Evolutionary conservation across 192 early-diverging fungal genomes (phyloP), one percentile per base, ranked within the genome.

Genomic region (Coemansia guatemalensis): DNA sequence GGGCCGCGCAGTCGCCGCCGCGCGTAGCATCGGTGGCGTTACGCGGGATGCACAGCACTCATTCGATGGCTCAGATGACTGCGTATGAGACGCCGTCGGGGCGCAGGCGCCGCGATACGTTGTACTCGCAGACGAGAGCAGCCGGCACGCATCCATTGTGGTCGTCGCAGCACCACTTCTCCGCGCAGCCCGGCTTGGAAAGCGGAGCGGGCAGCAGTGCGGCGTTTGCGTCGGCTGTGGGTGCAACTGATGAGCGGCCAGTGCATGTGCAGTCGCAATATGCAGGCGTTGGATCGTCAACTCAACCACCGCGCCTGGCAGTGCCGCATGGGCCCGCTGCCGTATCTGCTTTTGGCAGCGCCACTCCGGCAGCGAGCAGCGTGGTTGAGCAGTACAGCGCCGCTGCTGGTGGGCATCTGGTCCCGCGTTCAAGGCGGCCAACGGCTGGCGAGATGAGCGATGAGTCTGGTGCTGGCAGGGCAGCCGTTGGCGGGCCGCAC

Each of bases 361-460:
- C 72, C 71, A 73, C 71, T 20, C 56, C 55, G 32, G 22, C 57
- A 33, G 62, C 65, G 29, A 27, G 53, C 57, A 30, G 55, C 48
- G 56, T 54, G 52, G 53, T 44, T 50, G 56, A 57, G 53, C 59
- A 57, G 55, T 66, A 61, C 61, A 56, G 63, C 58, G 53, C 30
- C 24, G 22, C 29, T 18, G 22, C 23, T 25, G 53, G 29, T 11
- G 9, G 62, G 58, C 32, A 59, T 51, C 51, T 64, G 33, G 47
- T 47, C 17, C 32, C 53, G 23, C 68, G 74, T 29, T 48, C 55
- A 32, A 71, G 68, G 69, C 75, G 69, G 29, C 62, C 58, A 8
- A 51, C 66, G 7, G 62, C 65, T 33, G 62, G 33, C 24, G 67
- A 75, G 21, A n/a, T 32, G 4, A 53, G 48, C 2, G 60, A 59